These are phyloP conservation scores for Parafenestella ontariensis DNA, from an alignment of 2,329 filamentous ascomycete species.

Conservation along the genomic window DNA sequence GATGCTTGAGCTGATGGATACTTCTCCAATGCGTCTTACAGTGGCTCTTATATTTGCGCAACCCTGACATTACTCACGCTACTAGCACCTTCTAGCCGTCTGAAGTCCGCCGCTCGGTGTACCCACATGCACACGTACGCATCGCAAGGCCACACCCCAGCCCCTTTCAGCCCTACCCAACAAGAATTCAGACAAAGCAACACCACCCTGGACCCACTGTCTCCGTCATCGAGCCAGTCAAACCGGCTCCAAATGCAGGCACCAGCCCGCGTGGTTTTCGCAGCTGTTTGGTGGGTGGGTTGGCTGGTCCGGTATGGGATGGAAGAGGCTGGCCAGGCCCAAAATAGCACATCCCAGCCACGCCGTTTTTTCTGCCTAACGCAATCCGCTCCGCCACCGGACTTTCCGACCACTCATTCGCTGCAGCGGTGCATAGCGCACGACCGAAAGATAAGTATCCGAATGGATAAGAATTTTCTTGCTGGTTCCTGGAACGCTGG, in stretches of 20 bases:
- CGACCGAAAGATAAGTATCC: neutral
- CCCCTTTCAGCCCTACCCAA: neutral
- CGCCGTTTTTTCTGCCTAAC: neutral
- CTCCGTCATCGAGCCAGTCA: neutral
- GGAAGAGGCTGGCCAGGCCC: neutral
- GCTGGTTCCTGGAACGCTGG: neutral
- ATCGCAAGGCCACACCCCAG: conserved; percentile 6
- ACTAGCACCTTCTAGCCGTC: neutral
- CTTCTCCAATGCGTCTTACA: neutral
- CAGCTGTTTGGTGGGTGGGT: neutral
- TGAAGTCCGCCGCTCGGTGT: neutral
- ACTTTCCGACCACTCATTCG: neutral
- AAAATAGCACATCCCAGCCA: neutral
- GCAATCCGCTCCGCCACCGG: neutral
- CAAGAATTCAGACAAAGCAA: neutral
- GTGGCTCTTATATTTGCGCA: neutral
- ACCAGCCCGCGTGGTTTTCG: neutral
- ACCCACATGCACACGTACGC: conserved; percentile 1
- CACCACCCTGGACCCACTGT: neutral
- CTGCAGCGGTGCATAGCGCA: neutral
- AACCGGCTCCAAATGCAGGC: neutral
- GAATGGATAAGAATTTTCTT: neutral
- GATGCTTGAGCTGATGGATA: neutral
- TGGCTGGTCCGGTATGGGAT: neutral
- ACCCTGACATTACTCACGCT: neutral